phyloP scores from a whole-genome alignment of 495 filamentous ascomycete genomes.

The Penicillium coprophilum region DNA sequence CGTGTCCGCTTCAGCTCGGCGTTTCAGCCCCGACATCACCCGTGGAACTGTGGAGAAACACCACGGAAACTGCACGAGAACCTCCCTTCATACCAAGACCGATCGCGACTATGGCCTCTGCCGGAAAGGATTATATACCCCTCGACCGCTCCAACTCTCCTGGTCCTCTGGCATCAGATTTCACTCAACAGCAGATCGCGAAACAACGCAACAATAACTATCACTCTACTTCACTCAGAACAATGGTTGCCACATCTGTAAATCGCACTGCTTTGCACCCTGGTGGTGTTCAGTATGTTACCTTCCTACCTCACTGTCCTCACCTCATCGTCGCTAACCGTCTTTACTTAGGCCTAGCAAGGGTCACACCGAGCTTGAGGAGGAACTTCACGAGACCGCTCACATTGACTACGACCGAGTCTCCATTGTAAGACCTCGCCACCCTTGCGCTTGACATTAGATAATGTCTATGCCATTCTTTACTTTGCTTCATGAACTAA shows the following conservation, averaged over 20 bases:
- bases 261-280: constrained; percentile 91
- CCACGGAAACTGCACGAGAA: constrained; percentile 29
- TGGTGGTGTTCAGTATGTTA: constrained; percentile 82
- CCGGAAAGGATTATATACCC: constrained; percentile 50
- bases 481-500: constrained; percentile 16
- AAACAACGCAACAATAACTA: constrained; percentile 65
- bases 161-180: constrained; percentile 55
- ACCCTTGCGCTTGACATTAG: constrained; percentile 7
- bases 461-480: constrained; percentile 5
- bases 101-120: constrained; percentile 38
- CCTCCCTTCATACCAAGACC: constrained; percentile 28
- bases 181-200: constrained; percentile 57
- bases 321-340: constrained; percentile 34
- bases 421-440: constrained; percentile 70
- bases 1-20: constrained; percentile 38
- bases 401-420: constrained; percentile 99
- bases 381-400: constrained; percentile 95
- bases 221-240: constrained; percentile 58
- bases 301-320: constrained; percentile 17
- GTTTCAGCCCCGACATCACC: constrained; percentile 44
- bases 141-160: constrained; percentile 44
- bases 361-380: constrained; percentile 94
- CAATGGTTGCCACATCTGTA: constrained; percentile 73
- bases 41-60: constrained; percentile 49
- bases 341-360: constrained; percentile 61